Conservation (phyloP, 2,329 filamentous ascomycete genomes). For the Fusarium sp. region DNA sequence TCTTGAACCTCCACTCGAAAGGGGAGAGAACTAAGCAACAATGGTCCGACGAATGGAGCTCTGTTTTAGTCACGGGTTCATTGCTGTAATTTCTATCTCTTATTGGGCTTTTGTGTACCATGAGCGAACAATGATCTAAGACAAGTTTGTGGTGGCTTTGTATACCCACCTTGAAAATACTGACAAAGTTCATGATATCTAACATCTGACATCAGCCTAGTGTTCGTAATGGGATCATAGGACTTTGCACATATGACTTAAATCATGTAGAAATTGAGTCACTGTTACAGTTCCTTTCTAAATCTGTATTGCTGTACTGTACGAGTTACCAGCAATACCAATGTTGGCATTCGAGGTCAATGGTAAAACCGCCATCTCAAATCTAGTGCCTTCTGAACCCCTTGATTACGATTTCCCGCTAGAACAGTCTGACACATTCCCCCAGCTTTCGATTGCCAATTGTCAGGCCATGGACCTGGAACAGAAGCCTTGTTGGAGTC, state of each 20-base stretch:
- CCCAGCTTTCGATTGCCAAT: slow-evolving; percentile 41
- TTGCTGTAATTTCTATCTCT: neutral
- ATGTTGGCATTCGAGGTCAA: neutral
- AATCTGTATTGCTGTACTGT: neutral
- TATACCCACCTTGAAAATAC: slow-evolving; percentile 14
- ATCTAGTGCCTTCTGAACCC: slow-evolving; percentile 14
- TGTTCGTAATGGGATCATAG: neutral
- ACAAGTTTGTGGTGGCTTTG: slow-evolving; percentile 5
- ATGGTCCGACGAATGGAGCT: neutral
- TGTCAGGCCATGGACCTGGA: slow-evolving; percentile 42
- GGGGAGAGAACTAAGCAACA: neutral
- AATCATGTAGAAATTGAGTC: too few relatives aligned
- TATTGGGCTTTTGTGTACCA: neutral
- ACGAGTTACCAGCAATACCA: neutral
- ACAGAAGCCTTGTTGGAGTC: slow-evolving; percentile 24
- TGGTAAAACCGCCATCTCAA: neutral
- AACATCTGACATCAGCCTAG: slow-evolving; percentile 13
- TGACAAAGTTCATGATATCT: slow-evolving; percentile 32
- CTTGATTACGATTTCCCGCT: slow-evolving; percentile 28
- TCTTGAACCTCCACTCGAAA: slow-evolving; percentile 10
- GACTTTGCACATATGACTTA: neutral
- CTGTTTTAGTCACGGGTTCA: neutral
- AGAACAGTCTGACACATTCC: slow-evolving; percentile 41
- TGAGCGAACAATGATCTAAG: slow-evolving; percentile 8
- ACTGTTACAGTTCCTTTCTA: neutral